Percentiles rank a stretch among this genome's conserved stretches.
These are phyloP conservation scores for Ophiostoma populinum DNA, from an alignment of 2,329 filamentous ascomycete species.

Conservation along the genomic window DNA sequence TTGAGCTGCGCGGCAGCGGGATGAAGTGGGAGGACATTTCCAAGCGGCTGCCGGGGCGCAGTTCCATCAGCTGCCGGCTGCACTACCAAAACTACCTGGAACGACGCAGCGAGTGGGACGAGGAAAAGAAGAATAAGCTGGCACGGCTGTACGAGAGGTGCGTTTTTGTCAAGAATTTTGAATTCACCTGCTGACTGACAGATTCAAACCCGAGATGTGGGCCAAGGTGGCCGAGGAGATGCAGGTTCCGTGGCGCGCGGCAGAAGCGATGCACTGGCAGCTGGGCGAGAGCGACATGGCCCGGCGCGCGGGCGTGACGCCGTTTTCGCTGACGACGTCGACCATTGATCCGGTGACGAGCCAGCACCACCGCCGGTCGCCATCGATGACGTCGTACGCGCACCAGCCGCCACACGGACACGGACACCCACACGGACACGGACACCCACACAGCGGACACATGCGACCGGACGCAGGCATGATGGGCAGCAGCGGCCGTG, in stretches of 20 bases:
- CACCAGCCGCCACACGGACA: slow-evolving; percentile 10
- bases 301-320: slow-evolving; percentile 70
- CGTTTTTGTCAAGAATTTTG: background rate
- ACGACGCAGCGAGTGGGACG: slow-evolving; percentile 83
- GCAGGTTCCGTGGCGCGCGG: slow-evolving; percentile 85
- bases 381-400: slow-evolving; percentile 14
- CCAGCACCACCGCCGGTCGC: slow-evolving; percentile 20
- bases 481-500: too few relatives aligned
- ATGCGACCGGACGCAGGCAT: too few relatives aligned
- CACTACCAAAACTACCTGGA: slow-evolving; percentile 98
- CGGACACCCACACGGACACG: slow-evolving; percentile 16
- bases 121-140: slow-evolving; percentile 93
- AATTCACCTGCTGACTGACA: slow-evolving; percentile 20
- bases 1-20: slow-evolving; percentile 70
- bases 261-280: slow-evolving; percentile 97
- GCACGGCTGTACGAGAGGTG: slow-evolving; percentile 89
- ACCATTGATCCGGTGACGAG: slow-evolving; percentile 19
- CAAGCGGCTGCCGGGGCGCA: slow-evolving; percentile 74
- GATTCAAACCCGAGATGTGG: slow-evolving; percentile 98
- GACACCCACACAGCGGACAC: too few relatives aligned
- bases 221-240: slow-evolving; percentile 89
- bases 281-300: slow-evolving; percentile 91
- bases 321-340: slow-evolving; percentile 54
- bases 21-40: slow-evolving; percentile 99
- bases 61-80: slow-evolving; percentile 81